Conservation (phyloP, 1,284 basidiomycete genomes). For the Schizopora paradoxa region DNA sequence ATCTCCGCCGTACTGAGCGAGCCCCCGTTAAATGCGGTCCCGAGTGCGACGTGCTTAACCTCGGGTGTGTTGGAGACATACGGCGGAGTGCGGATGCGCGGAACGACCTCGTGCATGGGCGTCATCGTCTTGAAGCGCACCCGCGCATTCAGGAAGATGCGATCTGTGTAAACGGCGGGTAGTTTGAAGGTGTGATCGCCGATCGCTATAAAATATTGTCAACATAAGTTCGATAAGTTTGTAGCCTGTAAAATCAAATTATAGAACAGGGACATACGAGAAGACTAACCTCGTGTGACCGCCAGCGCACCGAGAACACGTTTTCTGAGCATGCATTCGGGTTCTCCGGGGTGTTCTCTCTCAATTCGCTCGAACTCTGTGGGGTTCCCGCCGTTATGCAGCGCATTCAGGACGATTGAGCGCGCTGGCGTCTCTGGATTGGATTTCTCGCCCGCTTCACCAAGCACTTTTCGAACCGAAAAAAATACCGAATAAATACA, state of each 20-base stretch:
- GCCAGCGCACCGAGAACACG: slow-evolving; percentile 31
- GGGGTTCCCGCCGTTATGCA: slow-evolving; percentile 30
- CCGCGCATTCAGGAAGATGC: slow-evolving; percentile 27
- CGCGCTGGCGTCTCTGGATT: slow-evolving; percentile 22
- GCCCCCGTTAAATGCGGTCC: slow-evolving; percentile 13
- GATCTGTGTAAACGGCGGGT: slow-evolving; percentile 28
- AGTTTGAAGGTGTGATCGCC: slow-evolving; percentile 34
- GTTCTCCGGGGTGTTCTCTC: slow-evolving; percentile 31
- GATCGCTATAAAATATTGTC: slow-evolving; percentile 24
- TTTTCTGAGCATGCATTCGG: slow-evolving; percentile 22
- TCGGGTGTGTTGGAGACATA: slow-evolving; percentile 52
- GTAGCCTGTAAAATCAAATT: slow-evolving; percentile 3
- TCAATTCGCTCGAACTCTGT: slow-evolving; percentile 27
- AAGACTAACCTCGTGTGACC: slow-evolving; percentile 28
- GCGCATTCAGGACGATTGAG: slow-evolving; percentile 23
- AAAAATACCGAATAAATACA: neutral
- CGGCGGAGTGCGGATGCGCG: slow-evolving; percentile 49
- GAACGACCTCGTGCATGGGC: slow-evolving; percentile 18
- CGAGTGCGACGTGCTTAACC: slow-evolving; percentile 36
- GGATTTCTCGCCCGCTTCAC: slow-evolving; percentile 19
- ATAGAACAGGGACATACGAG: too few species aligned
- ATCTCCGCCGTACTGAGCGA: neutral
- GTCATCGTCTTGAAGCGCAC: slow-evolving; percentile 24
- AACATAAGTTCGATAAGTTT: neutral
- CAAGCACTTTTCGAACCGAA: slow-evolving; percentile 24